Percentiles rank a stretch among this genome's conserved stretches.
These are phyloP conservation scores for Juglanconis juglandina DNA, from an alignment of 2,329 filamentous ascomycete genomes.

Conservation along the genomic window DNA sequence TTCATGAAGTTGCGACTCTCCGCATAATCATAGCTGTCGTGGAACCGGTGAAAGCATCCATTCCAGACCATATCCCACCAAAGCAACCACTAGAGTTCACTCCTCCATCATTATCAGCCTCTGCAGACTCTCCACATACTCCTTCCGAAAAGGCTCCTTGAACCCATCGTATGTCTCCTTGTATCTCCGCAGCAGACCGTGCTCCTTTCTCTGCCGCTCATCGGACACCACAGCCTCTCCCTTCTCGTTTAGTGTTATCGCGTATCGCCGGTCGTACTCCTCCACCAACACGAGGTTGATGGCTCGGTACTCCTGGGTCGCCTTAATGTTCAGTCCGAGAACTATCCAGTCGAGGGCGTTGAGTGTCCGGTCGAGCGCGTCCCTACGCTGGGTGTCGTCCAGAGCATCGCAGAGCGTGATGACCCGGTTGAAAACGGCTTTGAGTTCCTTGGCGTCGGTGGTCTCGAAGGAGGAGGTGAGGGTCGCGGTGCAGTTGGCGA, in stretches of 20 bases:
- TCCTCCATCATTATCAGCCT: not conserved
- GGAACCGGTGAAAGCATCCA: not conserved
- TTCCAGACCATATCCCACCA: not conserved
- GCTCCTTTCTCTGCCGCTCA: not conserved
- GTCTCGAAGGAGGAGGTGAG: not conserved
- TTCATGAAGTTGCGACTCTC: too few relatives aligned
- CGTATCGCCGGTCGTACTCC: not conserved
- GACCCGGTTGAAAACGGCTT: not conserved
- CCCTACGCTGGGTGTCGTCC: not conserved
- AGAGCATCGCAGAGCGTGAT: conserved; percentile 14
- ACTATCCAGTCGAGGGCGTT: conserved; percentile 7
- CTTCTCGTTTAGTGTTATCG: too few relatives aligned
- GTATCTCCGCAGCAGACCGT: not conserved
- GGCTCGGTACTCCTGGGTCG: not conserved
- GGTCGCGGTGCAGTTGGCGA: conserved; percentile 4
- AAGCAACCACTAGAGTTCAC: not conserved
- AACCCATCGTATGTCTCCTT: not conserved
- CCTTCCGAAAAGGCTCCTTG: not conserved
- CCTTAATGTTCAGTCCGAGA: conserved; percentile 10
- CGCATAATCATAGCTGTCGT: too few relatives aligned
- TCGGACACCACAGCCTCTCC: not conserved
- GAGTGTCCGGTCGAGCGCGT: not conserved
- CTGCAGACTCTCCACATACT: conserved; percentile 1
- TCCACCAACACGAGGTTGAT: not conserved
- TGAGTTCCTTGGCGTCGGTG: not conserved